Evolutionary conservation across 495 filamentous ascomycete species (phyloP).

Genomic region (Daldinia loculata): DNA sequence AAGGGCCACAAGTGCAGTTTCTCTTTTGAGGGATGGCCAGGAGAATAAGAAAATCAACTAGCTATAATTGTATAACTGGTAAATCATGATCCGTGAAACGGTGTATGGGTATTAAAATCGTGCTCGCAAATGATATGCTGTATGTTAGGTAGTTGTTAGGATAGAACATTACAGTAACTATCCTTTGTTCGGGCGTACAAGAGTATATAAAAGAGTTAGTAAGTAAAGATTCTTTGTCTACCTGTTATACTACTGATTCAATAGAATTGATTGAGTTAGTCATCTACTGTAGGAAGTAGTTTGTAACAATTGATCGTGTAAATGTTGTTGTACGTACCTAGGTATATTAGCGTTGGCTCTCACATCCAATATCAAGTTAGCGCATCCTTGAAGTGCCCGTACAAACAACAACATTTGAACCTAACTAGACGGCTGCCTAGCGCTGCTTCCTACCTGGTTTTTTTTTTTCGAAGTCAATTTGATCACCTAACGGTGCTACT

Average conservation of each 20-base stretch:
- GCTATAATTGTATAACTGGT: background rate
- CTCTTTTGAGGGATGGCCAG: background rate
- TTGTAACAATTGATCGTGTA: too few relatives aligned
- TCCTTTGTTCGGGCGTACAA: background rate
- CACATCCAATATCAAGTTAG: too few relatives aligned
- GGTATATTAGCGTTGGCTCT: too few relatives aligned
- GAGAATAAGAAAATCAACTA: background rate
- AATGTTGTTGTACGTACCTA: too few relatives aligned
- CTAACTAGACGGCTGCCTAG: too few relatives aligned
- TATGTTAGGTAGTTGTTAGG: background rate
- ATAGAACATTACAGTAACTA: background rate
- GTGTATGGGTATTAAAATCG: background rate
- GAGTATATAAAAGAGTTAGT: background rate
- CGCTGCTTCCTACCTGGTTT: too few relatives aligned
- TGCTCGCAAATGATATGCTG: background rate
- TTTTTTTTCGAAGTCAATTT: too few relatives aligned
- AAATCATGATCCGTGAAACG: background rate
- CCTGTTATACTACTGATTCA: background rate
- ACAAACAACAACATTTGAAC: too few relatives aligned
- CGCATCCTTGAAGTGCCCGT: too few relatives aligned
- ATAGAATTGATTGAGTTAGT: background rate
- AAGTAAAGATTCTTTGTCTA: background rate
- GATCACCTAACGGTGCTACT: too few relatives aligned
- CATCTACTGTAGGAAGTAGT: too few relatives aligned
- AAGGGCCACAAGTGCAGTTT: background rate